A percentile compares a stretch with the other conserved stretches of the same genome.
Evolutionary conservation across 2,329 filamentous ascomycete genomes (phyloP).

Genomic region (Fusarium tricinctum): DNA sequence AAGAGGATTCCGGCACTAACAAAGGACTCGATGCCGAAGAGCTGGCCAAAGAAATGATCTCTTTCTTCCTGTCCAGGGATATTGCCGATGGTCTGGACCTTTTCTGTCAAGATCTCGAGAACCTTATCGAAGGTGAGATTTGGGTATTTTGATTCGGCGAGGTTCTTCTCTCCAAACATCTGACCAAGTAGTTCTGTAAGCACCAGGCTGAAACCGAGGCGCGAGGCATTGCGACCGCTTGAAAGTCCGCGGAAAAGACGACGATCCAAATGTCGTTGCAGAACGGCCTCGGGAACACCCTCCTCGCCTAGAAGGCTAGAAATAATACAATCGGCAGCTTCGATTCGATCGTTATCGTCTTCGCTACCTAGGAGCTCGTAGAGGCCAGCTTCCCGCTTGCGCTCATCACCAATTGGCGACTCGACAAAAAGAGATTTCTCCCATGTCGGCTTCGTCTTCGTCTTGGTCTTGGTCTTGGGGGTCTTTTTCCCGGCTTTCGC

Average conservation of each 20-base stretch:
- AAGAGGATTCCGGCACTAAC: conserved; percentile 83
- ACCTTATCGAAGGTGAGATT: conserved; percentile 69
- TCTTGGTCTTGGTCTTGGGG: conserved; percentile 42
- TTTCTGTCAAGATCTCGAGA: conserved; percentile 67
- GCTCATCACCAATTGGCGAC: conserved; percentile 65
- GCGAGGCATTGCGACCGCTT: conserved; percentile 88
- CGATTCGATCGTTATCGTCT: conserved; percentile 67
- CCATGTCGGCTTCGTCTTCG: conserved; percentile 50
- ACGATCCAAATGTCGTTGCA: conserved; percentile 72
- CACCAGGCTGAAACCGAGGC: conserved; percentile 90
- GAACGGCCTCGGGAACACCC: conserved; percentile 65
- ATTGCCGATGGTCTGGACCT: conserved; percentile 67
- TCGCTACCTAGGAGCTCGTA: conserved; percentile 74
- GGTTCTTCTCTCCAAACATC: conserved; percentile 69
- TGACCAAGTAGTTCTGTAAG: conserved; percentile 84
- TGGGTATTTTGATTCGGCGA: conserved; percentile 63
- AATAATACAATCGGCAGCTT: conserved; percentile 71
- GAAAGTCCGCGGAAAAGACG: conserved; percentile 89
- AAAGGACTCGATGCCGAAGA: conserved; percentile 90
- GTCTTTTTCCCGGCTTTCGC: conserved; percentile 33
- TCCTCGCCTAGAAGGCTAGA: conserved; percentile 65
- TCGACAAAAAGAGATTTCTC: conserved; percentile 65
- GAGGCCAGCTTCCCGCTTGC: conserved; percentile 69
- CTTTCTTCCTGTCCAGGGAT: conserved; percentile 80
- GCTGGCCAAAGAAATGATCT: conserved; percentile 85